Conservation (phyloP, 78 protist species). For the Anaeramoeba ignava region DNA sequence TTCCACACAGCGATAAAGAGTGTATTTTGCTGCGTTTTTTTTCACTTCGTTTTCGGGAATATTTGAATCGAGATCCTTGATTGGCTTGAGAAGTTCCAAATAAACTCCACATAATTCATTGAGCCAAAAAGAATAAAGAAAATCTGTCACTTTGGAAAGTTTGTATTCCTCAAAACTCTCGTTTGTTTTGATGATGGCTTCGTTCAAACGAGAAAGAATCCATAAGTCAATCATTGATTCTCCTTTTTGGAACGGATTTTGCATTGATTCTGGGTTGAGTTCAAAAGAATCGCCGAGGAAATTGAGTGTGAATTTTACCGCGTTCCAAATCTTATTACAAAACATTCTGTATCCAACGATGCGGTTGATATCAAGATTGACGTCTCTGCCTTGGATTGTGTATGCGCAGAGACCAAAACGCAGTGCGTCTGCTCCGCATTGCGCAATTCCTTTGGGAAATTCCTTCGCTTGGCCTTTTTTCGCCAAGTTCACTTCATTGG, state of each 20-base stretch:
- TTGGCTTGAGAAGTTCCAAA: constrained; percentile 46
- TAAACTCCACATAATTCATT: constrained; percentile 64
- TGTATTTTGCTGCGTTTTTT: not conserved
- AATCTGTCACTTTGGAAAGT: not conserved
- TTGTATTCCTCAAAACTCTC: constrained; percentile 15
- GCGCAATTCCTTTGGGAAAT: constrained; percentile 89
- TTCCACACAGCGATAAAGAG: constrained; percentile 35
- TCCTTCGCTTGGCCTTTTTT: constrained; percentile 39
- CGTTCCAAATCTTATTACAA: constrained; percentile 96
- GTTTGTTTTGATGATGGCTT: constrained; percentile 27
- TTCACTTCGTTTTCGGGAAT: not conserved
- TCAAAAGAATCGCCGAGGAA: not conserved
- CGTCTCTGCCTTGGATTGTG: constrained; percentile 43
- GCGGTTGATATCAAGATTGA: constrained; percentile 77
- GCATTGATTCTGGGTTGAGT: not conserved
- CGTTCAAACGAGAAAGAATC: constrained; percentile 67
- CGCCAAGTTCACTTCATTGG: constrained; percentile 27
- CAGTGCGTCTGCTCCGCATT: constrained; percentile 97
- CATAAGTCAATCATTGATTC: constrained; percentile 51
- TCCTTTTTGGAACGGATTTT: not conserved
- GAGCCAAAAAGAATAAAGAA: not conserved
- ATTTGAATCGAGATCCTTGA: not conserved
- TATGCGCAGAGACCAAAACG: constrained; percentile 82
- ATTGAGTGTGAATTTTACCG: constrained; percentile 37
- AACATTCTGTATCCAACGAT: constrained; percentile 74